Evolutionary conservation across 768 basidiomycete species (phyloP).

Genomic region (Lentinula sp.): DNA sequence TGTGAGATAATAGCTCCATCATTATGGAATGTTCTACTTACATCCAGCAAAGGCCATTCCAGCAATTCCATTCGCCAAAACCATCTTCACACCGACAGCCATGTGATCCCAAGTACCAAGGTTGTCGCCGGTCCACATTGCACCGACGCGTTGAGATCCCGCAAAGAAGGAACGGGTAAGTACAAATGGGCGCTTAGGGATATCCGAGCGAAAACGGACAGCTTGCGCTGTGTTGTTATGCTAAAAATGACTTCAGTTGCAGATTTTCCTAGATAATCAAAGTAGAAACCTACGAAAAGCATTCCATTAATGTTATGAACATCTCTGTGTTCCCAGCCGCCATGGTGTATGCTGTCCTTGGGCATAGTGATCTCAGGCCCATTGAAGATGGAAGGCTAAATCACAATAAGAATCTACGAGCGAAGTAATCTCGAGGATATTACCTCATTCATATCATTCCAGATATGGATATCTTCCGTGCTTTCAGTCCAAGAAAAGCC

Average conservation of each 20-base stretch:
- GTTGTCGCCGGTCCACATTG: slow-evolving; percentile 99
- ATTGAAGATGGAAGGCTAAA: slow-evolving; percentile 95
- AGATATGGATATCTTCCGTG: slow-evolving; percentile 82
- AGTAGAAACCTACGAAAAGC: slow-evolving; percentile 57
- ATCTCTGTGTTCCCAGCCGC: slow-evolving; percentile 98
- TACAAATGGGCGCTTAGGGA: slow-evolving; percentile 86
- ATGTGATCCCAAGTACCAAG: slow-evolving; percentile 98
- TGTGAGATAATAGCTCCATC: slow-evolving; percentile 2
- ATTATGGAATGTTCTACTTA: slow-evolving; percentile 33
- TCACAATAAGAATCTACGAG: slow-evolving; percentile 1
- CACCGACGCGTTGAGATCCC: slow-evolving; percentile 92
- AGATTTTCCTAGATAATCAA: background rate
- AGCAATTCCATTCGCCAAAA: slow-evolving; percentile 79
- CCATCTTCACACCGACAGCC: slow-evolving; percentile 90
- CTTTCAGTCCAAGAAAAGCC: slow-evolving; percentile 77
- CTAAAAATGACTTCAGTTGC: slow-evolving; percentile 31
- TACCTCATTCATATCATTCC: slow-evolving; percentile 99
- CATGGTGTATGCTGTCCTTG: slow-evolving; percentile 69
- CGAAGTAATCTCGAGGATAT: background rate
- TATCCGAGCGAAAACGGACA: slow-evolving; percentile 64
- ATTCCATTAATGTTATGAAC: slow-evolving; percentile 97
- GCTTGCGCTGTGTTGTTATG: slow-evolving; percentile 82
- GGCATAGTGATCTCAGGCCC: slow-evolving; percentile 89
- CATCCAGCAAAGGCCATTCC: slow-evolving; percentile 92
- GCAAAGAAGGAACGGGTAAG: slow-evolving; percentile 93